Percentiles rank a stretch among this genome's conserved stretches.
These are phyloP conservation scores for Amniculicola lignicola DNA, from an alignment of 495 filamentous ascomycete species.

Conservation along the genomic window DNA sequence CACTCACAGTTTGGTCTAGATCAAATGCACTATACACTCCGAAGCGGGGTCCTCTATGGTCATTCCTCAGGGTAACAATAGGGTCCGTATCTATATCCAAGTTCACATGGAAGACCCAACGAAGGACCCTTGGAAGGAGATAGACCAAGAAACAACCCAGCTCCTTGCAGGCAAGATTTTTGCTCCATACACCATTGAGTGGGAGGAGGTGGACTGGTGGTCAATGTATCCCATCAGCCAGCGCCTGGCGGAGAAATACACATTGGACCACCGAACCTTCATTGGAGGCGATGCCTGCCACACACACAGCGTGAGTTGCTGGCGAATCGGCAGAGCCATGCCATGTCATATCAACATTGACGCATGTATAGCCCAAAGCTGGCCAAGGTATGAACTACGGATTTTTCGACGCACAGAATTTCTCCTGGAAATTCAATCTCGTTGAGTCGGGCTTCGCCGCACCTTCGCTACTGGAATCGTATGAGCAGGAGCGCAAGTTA, in stretches of 20 bases:
- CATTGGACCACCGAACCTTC: neutral
- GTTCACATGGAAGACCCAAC: constrained; percentile 1
- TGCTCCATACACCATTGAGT: constrained; percentile 1
- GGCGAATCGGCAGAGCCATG: neutral
- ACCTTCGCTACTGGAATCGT: constrained; percentile 1
- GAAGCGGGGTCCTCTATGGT: neutral
- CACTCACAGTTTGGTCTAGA: neutral
- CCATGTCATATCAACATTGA: neutral
- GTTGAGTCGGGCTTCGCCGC: neutral
- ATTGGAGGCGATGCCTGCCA: constrained; percentile 10
- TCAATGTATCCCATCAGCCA: constrained; percentile 4
- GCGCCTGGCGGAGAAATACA: neutral
- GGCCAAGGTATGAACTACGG: constrained; percentile 10
- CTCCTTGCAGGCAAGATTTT: neutral
- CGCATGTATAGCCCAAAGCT: constrained; percentile 1
- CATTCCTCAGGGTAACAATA: constrained; percentile 1
- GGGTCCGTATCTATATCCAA: neutral
- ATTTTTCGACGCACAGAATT: constrained; percentile 2
- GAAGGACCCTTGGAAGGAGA: neutral
- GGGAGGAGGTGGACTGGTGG: constrained; percentile 9
- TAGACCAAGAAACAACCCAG: neutral
- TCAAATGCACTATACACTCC: constrained; percentile 11
- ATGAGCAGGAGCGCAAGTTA: neutral
- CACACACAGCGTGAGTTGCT: constrained; percentile 8
- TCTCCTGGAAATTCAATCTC: constrained; percentile 1